phyloP scores from a whole-genome alignment of 495 filamentous ascomycete species.

The Melanomma pulvis-pyrius region DNA sequence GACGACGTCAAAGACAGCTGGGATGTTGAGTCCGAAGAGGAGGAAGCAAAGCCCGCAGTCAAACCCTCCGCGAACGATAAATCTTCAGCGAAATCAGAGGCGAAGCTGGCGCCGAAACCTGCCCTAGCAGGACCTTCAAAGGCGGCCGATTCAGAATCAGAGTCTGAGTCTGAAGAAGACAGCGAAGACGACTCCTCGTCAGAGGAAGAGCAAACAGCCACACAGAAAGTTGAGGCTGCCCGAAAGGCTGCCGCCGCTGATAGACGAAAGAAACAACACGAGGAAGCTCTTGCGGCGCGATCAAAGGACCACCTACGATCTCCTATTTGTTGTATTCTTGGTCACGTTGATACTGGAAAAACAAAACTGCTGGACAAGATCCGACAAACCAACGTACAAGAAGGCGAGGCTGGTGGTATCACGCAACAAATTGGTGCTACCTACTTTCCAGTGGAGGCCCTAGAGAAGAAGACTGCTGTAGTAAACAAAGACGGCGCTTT shows the following conservation, averaged over 20 bases:
- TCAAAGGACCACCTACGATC: slow-evolving; percentile 94
- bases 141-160: slow-evolving; percentile 41
- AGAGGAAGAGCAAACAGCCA: slow-evolving; percentile 71
- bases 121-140: slow-evolving; percentile 42
- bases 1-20: slow-evolving; percentile 90
- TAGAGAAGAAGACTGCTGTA: slow-evolving; percentile 86
- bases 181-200: slow-evolving; percentile 59
- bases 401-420: slow-evolving; percentile 99
- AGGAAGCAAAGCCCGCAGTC: slow-evolving; percentile 53
- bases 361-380: slow-evolving; percentile 99
- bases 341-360: slow-evolving; percentile 99
- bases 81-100: slow-evolving; percentile 11
- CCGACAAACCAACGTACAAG: slow-evolving; percentile 97
- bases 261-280: slow-evolving; percentile 81
- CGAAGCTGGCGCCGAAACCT: slow-evolving; percentile 8
- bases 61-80: slow-evolving; percentile 8
- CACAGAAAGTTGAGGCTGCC: slow-evolving; percentile 67
- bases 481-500: slow-evolving; percentile 90
- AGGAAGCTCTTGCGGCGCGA: slow-evolving; percentile 87
- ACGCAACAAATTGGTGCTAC: slow-evolving; percentile 99
- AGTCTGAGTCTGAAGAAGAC: slow-evolving; percentile 58
- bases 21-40: slow-evolving; percentile 86
- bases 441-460: slow-evolving; percentile 96
- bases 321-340: slow-evolving; percentile 99
- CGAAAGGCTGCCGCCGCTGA: slow-evolving; percentile 91